Percentiles rank a stretch among this genome's conserved stretches.
phyloP scores from a whole-genome alignment of 2,329 filamentous ascomycete genomes.

The Cytospora piceicola region DNA sequence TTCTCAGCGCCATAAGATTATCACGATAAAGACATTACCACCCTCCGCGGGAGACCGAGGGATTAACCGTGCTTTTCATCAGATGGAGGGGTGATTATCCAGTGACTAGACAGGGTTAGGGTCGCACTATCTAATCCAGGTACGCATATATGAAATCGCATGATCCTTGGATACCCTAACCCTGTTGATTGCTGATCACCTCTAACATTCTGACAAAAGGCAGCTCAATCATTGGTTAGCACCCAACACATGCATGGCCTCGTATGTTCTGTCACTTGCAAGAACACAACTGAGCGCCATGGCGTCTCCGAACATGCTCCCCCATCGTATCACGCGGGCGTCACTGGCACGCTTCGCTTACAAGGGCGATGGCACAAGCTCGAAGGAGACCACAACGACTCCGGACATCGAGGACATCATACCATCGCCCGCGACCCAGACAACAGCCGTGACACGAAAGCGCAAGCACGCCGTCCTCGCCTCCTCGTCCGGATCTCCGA shows the following conservation, averaged over 20 bases:
- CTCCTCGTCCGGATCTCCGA: not conserved
- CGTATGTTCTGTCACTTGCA: not conserved
- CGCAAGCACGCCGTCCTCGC: conserved; percentile 36
- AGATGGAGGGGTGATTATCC: no score
- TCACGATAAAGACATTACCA: no score
- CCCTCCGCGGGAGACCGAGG: no score
- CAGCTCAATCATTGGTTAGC: not conserved
- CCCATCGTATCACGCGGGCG: conserved; percentile 55
- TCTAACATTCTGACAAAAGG: conserved; percentile 12
- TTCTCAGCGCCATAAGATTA: no score
- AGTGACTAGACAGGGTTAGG: no score
- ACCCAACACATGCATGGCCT: not conserved
- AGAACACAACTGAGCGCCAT: conserved; percentile 1
- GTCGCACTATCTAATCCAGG: no score
- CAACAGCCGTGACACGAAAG: conserved; percentile 35
- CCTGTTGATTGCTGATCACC: not conserved
- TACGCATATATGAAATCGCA: no score
- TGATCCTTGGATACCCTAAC: no score
- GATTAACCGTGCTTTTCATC: no score
- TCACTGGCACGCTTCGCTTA: conserved; percentile 53
- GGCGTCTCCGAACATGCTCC: conserved; percentile 35
- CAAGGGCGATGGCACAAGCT: conserved; percentile 35
- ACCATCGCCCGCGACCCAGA: conserved; percentile 24
- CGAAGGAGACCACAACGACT: conserved; percentile 27
- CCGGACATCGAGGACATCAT: conserved; percentile 43